A percentile compares a stretch with the other conserved stretches of the same genome.
phyloP scores from a whole-genome alignment of 1,284 basidiomycete species.

The Grifola frondosa region DNA sequence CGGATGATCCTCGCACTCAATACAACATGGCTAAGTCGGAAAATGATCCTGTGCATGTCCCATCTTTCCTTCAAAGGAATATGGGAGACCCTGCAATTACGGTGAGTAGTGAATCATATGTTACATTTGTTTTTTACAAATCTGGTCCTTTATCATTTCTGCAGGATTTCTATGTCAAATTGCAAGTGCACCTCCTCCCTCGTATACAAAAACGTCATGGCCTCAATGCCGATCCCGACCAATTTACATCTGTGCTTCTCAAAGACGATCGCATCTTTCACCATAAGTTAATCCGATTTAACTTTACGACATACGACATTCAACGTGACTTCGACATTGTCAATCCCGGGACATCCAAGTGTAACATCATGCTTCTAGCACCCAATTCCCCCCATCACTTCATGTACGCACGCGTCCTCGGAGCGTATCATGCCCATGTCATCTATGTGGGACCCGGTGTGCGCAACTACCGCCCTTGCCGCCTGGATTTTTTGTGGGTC shows the following conservation, averaged over 20 bases:
- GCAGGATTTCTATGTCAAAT: neutral
- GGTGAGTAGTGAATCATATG: too few species aligned
- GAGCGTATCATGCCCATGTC: slow-evolving; percentile 6
- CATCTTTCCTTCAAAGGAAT: neutral
- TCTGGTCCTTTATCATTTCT: too few species aligned
- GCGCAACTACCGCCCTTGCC: slow-evolving; percentile 1
- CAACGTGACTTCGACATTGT: neutral
- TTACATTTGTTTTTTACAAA: too few species aligned
- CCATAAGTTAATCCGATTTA: neutral
- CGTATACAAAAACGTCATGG: neutral
- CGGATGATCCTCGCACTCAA: neutral
- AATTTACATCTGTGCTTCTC: neutral
- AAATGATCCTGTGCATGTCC: neutral
- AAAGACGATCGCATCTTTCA: neutral
- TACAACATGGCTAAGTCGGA: neutral
- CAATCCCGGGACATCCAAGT: neutral
- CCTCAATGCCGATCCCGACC: too few species aligned
- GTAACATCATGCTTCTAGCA: slow-evolving; percentile 1
- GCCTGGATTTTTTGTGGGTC: slow-evolving; percentile 6
- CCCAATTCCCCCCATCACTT: neutral
- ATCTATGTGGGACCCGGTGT: slow-evolving; percentile 6
- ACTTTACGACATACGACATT: neutral
- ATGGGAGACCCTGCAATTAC: neutral
- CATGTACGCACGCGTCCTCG: slow-evolving; percentile 13
- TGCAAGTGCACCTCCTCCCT: neutral